These are phyloP conservation scores for Exophiala xenobiotica DNA, from an alignment of 2,329 filamentous ascomycete species.

Conservation along the genomic window DNA sequence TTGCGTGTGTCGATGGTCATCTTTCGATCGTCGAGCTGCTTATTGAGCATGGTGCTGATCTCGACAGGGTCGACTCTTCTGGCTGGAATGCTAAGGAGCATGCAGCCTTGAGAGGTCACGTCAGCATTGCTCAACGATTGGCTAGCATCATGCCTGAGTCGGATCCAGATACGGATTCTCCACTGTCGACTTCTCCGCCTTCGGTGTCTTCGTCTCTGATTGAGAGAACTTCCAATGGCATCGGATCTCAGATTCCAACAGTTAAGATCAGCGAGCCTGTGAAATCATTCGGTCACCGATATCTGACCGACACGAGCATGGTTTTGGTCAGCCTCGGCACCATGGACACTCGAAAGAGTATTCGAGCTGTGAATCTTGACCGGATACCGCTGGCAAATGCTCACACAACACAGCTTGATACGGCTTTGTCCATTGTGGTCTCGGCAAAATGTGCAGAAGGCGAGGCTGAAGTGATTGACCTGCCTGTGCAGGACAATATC, in stretches of 20 bases:
- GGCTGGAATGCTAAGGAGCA: slow-evolving; percentile 96
- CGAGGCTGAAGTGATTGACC: slow-evolving; percentile 83
- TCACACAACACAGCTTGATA: slow-evolving; percentile 90
- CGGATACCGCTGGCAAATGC: slow-evolving; percentile 83
- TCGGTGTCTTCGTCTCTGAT: slow-evolving; percentile 39
- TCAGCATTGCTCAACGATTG: slow-evolving; percentile 73
- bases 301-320: slow-evolving; percentile 84
- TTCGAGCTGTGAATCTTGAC: slow-evolving; percentile 80
- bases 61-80: slow-evolving; percentile 74
- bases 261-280: slow-evolving; percentile 69
- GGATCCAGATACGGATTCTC: slow-evolving; percentile 30
- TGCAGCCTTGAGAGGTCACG: slow-evolving; percentile 82
- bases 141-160: slow-evolving; percentile 54
- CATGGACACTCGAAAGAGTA: slow-evolving; percentile 85
- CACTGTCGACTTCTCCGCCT: slow-evolving; percentile 37
- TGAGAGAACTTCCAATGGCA: slow-evolving; percentile 42
- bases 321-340: slow-evolving; percentile 89
- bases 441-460: slow-evolving; percentile 81
- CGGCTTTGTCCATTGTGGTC: slow-evolving; percentile 85
- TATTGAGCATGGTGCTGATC: slow-evolving; percentile 72
- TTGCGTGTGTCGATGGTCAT: slow-evolving; percentile 87
- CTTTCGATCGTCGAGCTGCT: slow-evolving; percentile 72
- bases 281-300: slow-evolving; percentile 94
- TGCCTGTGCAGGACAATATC: slow-evolving; percentile 91
- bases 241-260: slow-evolving; percentile 33